phyloP scores from a whole-genome alignment of 2,329 filamentous ascomycete species.

The Arthrobotrys entomopaga region DNA sequence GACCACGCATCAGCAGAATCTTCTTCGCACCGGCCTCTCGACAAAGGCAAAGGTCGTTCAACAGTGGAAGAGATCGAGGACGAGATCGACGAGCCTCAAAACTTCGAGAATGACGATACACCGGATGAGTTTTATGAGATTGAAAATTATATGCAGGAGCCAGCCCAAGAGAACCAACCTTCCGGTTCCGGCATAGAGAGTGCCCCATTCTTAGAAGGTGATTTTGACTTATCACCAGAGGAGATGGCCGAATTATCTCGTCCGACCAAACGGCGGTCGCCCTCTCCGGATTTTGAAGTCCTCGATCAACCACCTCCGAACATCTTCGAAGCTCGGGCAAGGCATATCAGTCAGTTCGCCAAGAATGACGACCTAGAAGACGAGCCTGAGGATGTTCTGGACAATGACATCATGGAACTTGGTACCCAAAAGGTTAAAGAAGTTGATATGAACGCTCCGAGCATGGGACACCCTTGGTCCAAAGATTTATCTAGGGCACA shows the following conservation, averaged over 20 bases:
- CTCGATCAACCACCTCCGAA: conserved; percentile 49
- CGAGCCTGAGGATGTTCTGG: conserved; percentile 9
- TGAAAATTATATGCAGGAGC: conserved; percentile 25
- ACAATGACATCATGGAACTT: conserved; percentile 44
- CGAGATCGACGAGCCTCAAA: conserved; percentile 6
- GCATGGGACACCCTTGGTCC: conserved; percentile 81
- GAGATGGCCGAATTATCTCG: conserved; percentile 31
- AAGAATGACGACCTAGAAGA: conserved; percentile 23
- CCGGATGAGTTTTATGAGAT: conserved; percentile 44
- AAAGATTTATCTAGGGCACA: conserved; percentile 82
- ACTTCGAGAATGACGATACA: conserved; percentile 25
- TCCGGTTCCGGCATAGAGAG: neutral
- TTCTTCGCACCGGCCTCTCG: conserved; percentile 10
- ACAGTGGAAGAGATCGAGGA: conserved; percentile 16
- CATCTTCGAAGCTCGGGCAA: conserved; percentile 38
- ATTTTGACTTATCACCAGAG: conserved; percentile 46
- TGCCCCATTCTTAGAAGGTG: conserved; percentile 21
- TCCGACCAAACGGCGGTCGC: conserved; percentile 15
- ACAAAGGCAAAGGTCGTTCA: conserved; percentile 43
- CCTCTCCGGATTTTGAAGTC: conserved; percentile 41
- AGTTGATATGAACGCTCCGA: conserved; percentile 56
- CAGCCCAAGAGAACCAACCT: conserved; percentile 15
- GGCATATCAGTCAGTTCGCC: conserved; percentile 37
- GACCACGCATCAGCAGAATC: conserved; percentile 18
- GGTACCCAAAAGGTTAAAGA: conserved; percentile 44